These are phyloP conservation scores for Pseudopediastrum boryanum DNA, from an alignment of 139 green algal genomes.

Conservation along the genomic window DNA sequence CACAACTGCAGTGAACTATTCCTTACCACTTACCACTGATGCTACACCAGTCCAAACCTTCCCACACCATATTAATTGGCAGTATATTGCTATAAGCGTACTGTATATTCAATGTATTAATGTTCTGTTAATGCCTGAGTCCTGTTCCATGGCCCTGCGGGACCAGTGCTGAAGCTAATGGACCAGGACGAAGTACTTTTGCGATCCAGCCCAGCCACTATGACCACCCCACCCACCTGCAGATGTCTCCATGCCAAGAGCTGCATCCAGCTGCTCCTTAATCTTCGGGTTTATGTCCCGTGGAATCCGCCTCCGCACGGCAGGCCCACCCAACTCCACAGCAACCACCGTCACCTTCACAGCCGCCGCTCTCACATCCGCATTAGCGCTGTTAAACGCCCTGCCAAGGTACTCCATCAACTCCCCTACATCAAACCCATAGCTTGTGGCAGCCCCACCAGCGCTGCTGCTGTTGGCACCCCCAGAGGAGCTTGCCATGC, in stretches of 20 bases:
- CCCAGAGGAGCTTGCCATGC: not conserved
- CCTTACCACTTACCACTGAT: too few species aligned
- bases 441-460: conserved; percentile 4
- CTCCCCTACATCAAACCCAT: conserved; percentile 70
- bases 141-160: too few species aligned
- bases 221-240: not conserved
- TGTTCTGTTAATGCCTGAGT: too few species aligned
- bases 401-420: conserved; percentile 82
- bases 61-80: too few species aligned
- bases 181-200: too few species aligned
- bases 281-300: conserved; percentile 83
- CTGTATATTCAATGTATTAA: too few species aligned
- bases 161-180: too few species aligned
- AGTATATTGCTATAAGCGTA: too few species aligned
- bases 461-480: not conserved
- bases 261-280: conserved; percentile 73
- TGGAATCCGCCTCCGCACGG: conserved; percentile 41
- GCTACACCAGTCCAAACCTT: too few species aligned
- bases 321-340: conserved; percentile 11
- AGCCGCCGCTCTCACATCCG: conserved; percentile 58
- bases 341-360: conserved; percentile 55
- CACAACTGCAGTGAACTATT: too few species aligned
- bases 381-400: conserved; percentile 70
- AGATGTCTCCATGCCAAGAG: conserved; percentile 42
- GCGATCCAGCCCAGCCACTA: too few species aligned